Base-by-base conservation (phyloP, 1,284 basidiomycete species). In the Tremellales sp. region DNA sequence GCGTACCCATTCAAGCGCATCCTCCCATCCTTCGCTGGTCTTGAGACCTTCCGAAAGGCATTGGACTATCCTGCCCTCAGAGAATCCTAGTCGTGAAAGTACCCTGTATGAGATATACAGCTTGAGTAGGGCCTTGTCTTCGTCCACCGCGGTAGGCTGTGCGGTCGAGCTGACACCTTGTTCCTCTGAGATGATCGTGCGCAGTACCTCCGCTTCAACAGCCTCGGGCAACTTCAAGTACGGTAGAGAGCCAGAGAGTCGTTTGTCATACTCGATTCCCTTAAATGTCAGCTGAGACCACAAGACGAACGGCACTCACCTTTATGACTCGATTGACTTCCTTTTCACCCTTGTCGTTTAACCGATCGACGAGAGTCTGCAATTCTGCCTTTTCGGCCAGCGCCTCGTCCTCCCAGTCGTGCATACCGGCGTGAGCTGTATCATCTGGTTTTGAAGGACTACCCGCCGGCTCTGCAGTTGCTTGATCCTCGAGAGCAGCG, bases 1-100 rank as follows among this genome's bases (percentile, higher is more conserved):
- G 70, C 83, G 53, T 61, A 93, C 91, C 90, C 91, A 96, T 64
- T 91, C 87, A 49, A 89, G 79, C n/a, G 88, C 91, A 49, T 93
- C 88, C 19, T 97, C 91, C 36, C 96, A 78, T 6, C 92, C 88
- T 17, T 88, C 76, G 1, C 83, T 66, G 2, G 74, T 61, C 15
- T 46, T 44, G 1, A 70, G 15, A 3, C 63, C 69, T 29, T 64
- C 45, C 11, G 62, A 15, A 8, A 91, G 83, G 29, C 65, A 66
- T 42, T 70, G 51, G 21, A 47, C 52, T 2, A 70, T 60, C 51
- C 83, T 78, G 7, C 77, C 79, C 56, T 87, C 82, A 0, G 81
- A 73, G 70, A 93, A 93, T 1, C 89, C 90, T n/a, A 94, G 78
- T 46, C 85, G 80, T 52, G 85, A 78, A n/a, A 98, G 77, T 17